phyloP scores from a whole-genome alignment of 2,329 filamentous ascomycete species.

The Annulohypoxylon truncatum region DNA sequence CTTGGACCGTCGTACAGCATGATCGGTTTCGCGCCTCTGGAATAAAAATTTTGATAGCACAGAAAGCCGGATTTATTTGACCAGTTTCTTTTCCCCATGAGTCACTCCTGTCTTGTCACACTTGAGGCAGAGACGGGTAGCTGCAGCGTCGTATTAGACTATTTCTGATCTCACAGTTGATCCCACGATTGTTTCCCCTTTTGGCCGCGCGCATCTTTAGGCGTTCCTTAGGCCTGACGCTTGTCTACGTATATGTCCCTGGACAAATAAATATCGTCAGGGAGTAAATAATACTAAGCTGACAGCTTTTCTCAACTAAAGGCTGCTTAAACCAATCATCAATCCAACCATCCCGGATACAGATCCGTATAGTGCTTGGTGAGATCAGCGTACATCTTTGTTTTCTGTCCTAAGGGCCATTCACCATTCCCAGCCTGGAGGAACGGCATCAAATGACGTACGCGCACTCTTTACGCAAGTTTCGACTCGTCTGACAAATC shows the following conservation, averaged over 20 bases:
- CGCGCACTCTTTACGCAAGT: background rate
- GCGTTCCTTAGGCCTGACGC: slow-evolving; percentile 3
- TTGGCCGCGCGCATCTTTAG: slow-evolving; percentile 23
- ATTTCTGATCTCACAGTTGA: slow-evolving; percentile 33
- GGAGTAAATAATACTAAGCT: slow-evolving; percentile 19
- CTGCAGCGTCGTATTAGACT: slow-evolving; percentile 25
- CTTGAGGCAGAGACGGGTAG: slow-evolving; percentile 30
- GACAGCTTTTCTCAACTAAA: slow-evolving; percentile 10
- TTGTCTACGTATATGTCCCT: background rate
- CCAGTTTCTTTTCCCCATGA: slow-evolving; percentile 6
- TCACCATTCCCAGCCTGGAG: background rate
- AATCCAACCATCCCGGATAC: slow-evolving; percentile 11
- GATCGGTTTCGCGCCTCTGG: slow-evolving; percentile 11
- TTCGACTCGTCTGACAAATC: background rate
- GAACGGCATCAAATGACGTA: background rate
- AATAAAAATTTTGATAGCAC: background rate
- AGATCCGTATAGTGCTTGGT: slow-evolving; percentile 8
- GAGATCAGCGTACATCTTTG: background rate
- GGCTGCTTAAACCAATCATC: slow-evolving; percentile 4
- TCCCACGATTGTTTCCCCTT: slow-evolving; percentile 26
- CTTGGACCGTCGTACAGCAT: slow-evolving; percentile 31
- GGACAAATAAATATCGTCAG: background rate
- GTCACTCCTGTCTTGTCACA: slow-evolving; percentile 19
- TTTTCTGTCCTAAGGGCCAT: background rate
- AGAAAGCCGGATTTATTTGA: slow-evolving; percentile 9